phyloP scores from a whole-genome alignment of 2,329 filamentous ascomycete species.

The Cladophialophora exuberans region DNA sequence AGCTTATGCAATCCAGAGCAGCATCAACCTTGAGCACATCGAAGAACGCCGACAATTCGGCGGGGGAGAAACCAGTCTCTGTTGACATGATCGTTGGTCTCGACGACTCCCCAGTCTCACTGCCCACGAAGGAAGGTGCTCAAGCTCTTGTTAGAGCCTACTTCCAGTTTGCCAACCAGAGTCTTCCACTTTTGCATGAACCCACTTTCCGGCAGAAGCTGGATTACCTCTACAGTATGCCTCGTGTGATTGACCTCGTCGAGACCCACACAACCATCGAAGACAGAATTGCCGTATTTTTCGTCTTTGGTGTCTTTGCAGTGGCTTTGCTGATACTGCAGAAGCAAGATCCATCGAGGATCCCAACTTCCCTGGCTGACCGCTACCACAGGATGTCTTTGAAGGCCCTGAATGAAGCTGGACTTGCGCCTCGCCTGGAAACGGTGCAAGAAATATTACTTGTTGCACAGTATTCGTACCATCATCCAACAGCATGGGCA shows the following conservation, averaged over 20 bases:
- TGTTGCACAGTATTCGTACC: constrained; percentile 21
- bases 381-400: constrained; percentile 17
- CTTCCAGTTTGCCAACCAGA: constrained; percentile 22
- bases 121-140: constrained; percentile 16
- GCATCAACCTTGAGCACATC: background rate
- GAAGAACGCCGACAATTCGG: background rate
- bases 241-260: constrained; percentile 7
- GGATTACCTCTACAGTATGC: constrained; percentile 8
- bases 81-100: constrained; percentile 4
- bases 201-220: constrained; percentile 14
- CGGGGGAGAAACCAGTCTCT: background rate
- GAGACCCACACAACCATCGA: constrained; percentile 3
- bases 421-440: constrained; percentile 11
- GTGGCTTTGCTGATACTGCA: constrained; percentile 19
- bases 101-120: constrained; percentile 14
- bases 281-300: constrained; percentile 13
- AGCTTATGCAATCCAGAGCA: constrained; percentile 11
- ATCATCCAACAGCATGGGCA: constrained; percentile 20
- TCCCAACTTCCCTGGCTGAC: constrained; percentile 20
- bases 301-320: constrained; percentile 21
- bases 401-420: constrained; percentile 7
- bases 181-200: constrained; percentile 18
- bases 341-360: constrained; percentile 21
- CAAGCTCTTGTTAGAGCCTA: constrained; percentile 18
- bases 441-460: constrained; percentile 23